Conservation (phyloP, 2,329 filamentous ascomycete species). For the Colletotrichum cereale region DNA sequence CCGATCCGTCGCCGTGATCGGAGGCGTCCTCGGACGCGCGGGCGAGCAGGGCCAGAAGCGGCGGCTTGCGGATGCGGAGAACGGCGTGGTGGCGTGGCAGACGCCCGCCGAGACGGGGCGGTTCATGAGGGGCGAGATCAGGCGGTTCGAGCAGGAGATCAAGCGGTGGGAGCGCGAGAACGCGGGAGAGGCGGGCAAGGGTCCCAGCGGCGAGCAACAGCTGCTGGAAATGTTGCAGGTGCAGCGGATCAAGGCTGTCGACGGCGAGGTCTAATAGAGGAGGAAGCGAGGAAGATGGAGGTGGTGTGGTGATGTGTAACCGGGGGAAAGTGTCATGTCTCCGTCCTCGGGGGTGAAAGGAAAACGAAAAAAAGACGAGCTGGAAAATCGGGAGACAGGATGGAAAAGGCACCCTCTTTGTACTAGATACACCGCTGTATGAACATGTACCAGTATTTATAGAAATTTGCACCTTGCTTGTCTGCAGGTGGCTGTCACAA, state of each 20-base stretch:
- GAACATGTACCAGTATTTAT: constrained; percentile 26
- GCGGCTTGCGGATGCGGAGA: constrained; percentile 71
- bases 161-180: constrained; percentile 53
- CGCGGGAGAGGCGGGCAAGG: constrained; percentile 45
- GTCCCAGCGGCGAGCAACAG: constrained; percentile 51
- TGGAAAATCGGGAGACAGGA: neutral
- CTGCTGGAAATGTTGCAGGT: constrained; percentile 49
- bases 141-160: constrained; percentile 47
- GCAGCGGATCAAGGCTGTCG: constrained; percentile 19
- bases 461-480: neutral
- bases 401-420: neutral
- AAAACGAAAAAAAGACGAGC: neutral
- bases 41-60: constrained; percentile 81
- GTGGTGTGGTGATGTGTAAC: neutral
- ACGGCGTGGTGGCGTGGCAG: constrained; percentile 74
- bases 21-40: constrained; percentile 86
- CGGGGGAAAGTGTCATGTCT: neutral
- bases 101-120: constrained; percentile 59
- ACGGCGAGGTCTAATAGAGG: constrained; percentile 5
- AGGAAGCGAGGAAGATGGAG: neutral
- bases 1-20: constrained; percentile 84
- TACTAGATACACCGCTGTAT: constrained; percentile 21
- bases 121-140: constrained; percentile 53
- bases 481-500: constrained; percentile 2
- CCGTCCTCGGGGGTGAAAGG: neutral